A percentile compares a stretch with the other conserved stretches of the same genome.
These are phyloP conservation scores for Fusarium praegraminearum DNA, from an alignment of 2,329 filamentous ascomycete genomes.

Conservation along the genomic window DNA sequence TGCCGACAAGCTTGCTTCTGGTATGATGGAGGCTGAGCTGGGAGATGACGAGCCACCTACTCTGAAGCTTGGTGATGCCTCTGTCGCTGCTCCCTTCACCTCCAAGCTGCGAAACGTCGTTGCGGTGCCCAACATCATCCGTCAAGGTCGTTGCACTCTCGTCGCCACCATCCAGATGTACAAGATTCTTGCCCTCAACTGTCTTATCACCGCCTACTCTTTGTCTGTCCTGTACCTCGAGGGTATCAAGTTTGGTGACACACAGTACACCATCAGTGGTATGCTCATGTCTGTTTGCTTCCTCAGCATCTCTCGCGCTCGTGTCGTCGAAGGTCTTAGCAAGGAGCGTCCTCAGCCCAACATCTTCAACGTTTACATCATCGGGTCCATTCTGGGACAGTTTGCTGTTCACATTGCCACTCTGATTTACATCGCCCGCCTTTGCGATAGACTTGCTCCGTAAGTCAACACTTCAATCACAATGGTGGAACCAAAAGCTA, in stretches of 20 bases:
- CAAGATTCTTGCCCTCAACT: constrained; percentile 98
- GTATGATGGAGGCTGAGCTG: constrained; percentile 91
- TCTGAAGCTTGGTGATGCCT: constrained; percentile 96
- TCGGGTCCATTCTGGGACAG: constrained; percentile 95
- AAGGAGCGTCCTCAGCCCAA: constrained; percentile 98
- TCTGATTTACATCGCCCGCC: constrained; percentile 91
- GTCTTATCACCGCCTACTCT: constrained; percentile 97
- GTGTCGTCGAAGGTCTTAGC: constrained; percentile 92
- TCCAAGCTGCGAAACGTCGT: constrained; percentile 97
- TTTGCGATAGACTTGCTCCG: constrained; percentile 88
- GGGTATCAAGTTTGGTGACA: constrained; percentile 98
- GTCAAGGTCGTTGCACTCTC: constrained; percentile 95
- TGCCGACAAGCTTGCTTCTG: constrained; percentile 86
- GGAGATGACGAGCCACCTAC: constrained; percentile 92
- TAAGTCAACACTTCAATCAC: constrained; percentile 62
- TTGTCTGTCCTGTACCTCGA: constrained; percentile 96
- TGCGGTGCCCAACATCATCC: constrained; percentile 97
- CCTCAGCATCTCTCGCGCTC: constrained; percentile 96
- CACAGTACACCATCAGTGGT: constrained; percentile 97
- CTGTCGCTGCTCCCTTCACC: constrained; percentile 96
- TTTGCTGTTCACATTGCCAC: constrained; percentile 96
- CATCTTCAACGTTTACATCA: constrained; percentile 99
- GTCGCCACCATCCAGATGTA: constrained; percentile 99
- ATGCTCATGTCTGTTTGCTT: constrained; percentile 99
- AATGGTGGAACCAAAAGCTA: constrained; percentile 32